Evolutionary conservation across 2,329 filamentous ascomycete species (phyloP).

Genomic region (Calycina herbarum): DNA sequence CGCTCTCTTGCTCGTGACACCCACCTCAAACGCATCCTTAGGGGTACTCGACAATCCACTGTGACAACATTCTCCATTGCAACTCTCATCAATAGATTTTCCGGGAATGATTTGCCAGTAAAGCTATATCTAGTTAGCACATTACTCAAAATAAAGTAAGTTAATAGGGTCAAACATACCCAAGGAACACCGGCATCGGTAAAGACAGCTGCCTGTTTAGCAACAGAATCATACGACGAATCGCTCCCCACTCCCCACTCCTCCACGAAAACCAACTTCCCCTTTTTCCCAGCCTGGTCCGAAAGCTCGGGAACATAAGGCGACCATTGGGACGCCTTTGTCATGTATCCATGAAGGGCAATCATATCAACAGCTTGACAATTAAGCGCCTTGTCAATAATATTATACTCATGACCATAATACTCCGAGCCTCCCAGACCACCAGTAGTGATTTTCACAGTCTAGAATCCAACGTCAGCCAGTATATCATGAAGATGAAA

Average conservation of each 20-base stretch:
- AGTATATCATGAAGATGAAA: not conserved
- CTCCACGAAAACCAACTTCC: constrained; percentile 18
- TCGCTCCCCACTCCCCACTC: constrained; percentile 19
- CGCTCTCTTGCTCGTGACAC: constrained; percentile 2
- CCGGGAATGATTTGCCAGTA: constrained; percentile 18
- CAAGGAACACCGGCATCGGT: constrained; percentile 18
- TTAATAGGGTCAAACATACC: not conserved
- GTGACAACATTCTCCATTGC: not conserved
- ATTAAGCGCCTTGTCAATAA: constrained; percentile 17
- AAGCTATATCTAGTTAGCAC: constrained; percentile 6
- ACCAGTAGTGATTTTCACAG: constrained; percentile 17
- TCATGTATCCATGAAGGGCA: constrained; percentile 21
- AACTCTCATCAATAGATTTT: constrained; percentile 10
- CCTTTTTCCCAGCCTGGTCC: constrained; percentile 7
- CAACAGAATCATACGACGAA: constrained; percentile 11
- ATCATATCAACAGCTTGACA: constrained; percentile 20
- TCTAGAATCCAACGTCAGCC: constrained; percentile 5
- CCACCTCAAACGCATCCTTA: constrained; percentile 6
- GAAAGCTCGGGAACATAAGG: constrained; percentile 12
- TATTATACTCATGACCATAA: constrained; percentile 17
- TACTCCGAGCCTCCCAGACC: constrained; percentile 19
- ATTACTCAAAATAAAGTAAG: not conserved
- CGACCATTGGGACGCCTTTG: constrained; percentile 13
- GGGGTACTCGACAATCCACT: not conserved
- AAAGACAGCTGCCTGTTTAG: constrained; percentile 17